Base-by-base conservation (phyloP, 2,329 filamentous ascomycete species). In the Thielaviopsis euricoi region DNA sequence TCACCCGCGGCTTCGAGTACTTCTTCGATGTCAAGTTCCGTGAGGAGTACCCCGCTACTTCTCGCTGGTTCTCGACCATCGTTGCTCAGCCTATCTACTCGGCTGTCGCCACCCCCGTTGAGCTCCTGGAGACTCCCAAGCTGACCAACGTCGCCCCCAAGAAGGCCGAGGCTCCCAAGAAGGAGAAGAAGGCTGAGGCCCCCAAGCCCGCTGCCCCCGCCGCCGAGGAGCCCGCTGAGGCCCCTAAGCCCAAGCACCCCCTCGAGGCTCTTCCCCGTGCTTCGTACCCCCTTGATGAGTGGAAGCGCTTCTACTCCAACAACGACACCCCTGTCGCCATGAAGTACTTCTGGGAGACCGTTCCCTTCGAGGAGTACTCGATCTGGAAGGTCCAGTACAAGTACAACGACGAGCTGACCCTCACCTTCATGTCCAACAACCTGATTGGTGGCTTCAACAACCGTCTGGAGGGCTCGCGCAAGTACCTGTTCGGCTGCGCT, bases 281-380 rank as follows among this genome's bases (percentile, higher is more conserved):
- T 62, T 83, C 85, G 60, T 81, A 95, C 69, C 79, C 86, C 66
- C 81, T 98, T 59, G 93, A 98, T 70, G 93, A 98, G 76, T 95
- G 86, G 87, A 98, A 98, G 86, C 89, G 93, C 70, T 85, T 88
- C 74, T 98, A 95, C 83, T 98, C 93, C 68, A 98, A 98, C 83
- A 81, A 86, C 71, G 89, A 96, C 63, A 90, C 87, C 66, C 77
- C 83, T 63, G 84, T 79, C 63, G 89, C 91, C 67, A 78, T 97
- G 68, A 90, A 91, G 73, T 97, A 87, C 86, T 97, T 98, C 85
- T 98, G 91, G 91, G 84, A 96, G 77, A 89, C 94, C 74, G 82
- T 83, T 75, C 91, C 93, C 70, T 85, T 93, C 66, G 85, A 89
- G 64, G 93, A 98, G 76, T 98, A 93, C 82, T 95, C 89, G 58